A percentile compares a stretch with the other conserved stretches of the same genome.
phyloP scores from a whole-genome alignment of 169 alveolate species.

The Cryptosporidium sp. region DNA sequence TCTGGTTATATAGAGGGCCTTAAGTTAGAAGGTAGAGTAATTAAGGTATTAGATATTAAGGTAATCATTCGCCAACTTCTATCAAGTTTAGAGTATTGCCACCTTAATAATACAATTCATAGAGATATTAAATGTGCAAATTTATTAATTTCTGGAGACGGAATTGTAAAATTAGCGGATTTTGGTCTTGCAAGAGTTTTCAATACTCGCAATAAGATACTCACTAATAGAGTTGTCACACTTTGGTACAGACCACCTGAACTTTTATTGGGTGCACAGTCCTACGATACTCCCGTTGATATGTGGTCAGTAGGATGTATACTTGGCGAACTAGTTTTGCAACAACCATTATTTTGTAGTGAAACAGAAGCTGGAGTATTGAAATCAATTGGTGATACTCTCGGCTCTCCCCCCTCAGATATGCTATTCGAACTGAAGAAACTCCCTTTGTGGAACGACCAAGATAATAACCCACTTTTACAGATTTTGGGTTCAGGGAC shows the following conservation, averaged over 20 bases:
- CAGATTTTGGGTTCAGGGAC: conserved; percentile 71
- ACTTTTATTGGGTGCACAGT: conserved; percentile 91
- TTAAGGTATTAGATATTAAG: conserved; percentile 82
- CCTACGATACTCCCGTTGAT: conserved; percentile 91
- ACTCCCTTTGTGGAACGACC: conserved; percentile 72
- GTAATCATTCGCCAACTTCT: conserved; percentile 85
- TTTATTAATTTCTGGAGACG: conserved; percentile 89
- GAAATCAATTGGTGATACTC: conserved; percentile 83
- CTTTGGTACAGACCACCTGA: conserved; percentile 98
- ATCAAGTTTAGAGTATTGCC: conserved; percentile 89
- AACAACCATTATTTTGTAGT: conserved; percentile 91
- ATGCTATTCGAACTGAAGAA: conserved; percentile 74
- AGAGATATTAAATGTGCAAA: conserved; percentile 93
- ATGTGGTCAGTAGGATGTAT: conserved; percentile 98
- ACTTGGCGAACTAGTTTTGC: conserved; percentile 91
- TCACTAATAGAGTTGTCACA: conserved; percentile 95
- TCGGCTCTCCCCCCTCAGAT: conserved; percentile 84
- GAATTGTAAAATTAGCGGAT: conserved; percentile 95
- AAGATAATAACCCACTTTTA: conserved; percentile 69
- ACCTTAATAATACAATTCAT: conserved; percentile 88
- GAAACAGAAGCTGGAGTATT: conserved; percentile 89
- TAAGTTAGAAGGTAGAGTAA: conserved; percentile 76
- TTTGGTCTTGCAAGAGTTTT: conserved; percentile 93
- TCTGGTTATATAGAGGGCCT: conserved; percentile 87
- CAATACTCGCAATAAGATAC: conserved; percentile 81